Base-by-base conservation (phyloP, 1,284 basidiomycete species). In the Xanthoconium separans region DNA sequence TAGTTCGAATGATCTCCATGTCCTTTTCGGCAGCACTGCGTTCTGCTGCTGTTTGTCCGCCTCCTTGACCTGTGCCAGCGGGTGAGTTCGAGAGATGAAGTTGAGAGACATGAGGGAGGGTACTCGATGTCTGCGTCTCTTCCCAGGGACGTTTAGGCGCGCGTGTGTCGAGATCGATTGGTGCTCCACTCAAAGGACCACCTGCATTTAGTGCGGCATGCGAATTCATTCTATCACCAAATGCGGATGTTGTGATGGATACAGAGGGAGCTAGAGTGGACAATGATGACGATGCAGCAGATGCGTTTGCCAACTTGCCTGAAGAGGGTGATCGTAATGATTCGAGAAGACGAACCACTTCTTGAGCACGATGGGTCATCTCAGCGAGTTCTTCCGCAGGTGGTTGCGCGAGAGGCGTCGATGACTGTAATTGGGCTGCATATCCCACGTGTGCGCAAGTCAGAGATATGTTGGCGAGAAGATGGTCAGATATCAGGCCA, bases 141-240 rank as follows among this genome's bases (percentile, higher is more conserved):
- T 90, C 88, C 88, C 87, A 90, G 41, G 87, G 87, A 50, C 87
- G 69, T 65, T 90, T 90, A 18, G 85, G 87, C 6, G 83, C 78
- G 18, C 87, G 79, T 16, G 66, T 50, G 47, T 68, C 65, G 29
- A 64, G 61, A 37, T 64, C 62, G 42, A 61, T 67, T 30, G 59
- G 41, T 47, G 55, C 34, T 20, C 62, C 56, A 46, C 60, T 57
- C 20, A 57, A 64, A 20, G 67, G 37, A 16, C 65, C 57, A 39
- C 55, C 44, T 24, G 62, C 44, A 33, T 51, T 58, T 34, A 66
- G 22, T 18, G 52, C 45, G 36, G 54, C 12, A 45, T 65, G 62
- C 18, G 65, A 45, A 46, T 54, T 63, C 9, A 34, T 47, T 48
- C 60, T 54, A 36, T 64, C 65, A 18, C 62, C 64, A 29, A 65